These are phyloP conservation scores for Geranium rotundifolium DNA, from an alignment of 345 rosid genomes.

Conservation along the genomic window DNA sequence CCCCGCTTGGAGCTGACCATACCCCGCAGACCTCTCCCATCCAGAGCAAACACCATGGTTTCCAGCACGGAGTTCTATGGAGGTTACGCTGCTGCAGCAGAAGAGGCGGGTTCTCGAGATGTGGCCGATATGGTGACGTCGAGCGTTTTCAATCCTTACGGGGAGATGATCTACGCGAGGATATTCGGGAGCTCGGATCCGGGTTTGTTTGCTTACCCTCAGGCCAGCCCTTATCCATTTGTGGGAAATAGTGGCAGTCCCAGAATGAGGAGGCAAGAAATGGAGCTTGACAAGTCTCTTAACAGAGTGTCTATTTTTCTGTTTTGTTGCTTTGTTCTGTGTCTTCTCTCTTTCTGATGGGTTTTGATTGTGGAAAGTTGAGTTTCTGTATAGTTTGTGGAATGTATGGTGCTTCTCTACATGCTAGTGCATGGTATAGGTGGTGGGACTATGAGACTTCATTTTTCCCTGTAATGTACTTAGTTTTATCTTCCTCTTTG, in stretches of 20 bases:
- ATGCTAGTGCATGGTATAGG: too few species aligned
- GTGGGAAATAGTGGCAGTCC: slow-evolving; percentile 22
- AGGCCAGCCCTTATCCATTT: slow-evolving; percentile 22
- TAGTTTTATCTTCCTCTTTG: too few species aligned
- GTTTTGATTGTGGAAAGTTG: not conserved
- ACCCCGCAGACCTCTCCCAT: slow-evolving; percentile 56
- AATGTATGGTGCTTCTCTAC: slow-evolving; percentile 4
- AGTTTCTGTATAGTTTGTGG: not conserved
- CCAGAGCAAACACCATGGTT: slow-evolving; percentile 1
- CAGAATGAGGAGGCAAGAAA: slow-evolving; percentile 65
- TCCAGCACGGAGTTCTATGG: not conserved
- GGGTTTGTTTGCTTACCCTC: slow-evolving; percentile 36
- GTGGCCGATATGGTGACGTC: slow-evolving; percentile 1
- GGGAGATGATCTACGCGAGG: slow-evolving; percentile 45
- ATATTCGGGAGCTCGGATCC: slow-evolving; percentile 37
- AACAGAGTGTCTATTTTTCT: slow-evolving; percentile 67
- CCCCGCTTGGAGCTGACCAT: slow-evolving; percentile 20
- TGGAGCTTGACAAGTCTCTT: slow-evolving; percentile 57
- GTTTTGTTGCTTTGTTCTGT: slow-evolving; percentile 57
- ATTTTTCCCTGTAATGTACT: too few species aligned
- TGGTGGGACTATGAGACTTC: too few species aligned
- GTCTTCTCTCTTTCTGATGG: slow-evolving; percentile 61
- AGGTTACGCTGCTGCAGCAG: not conserved
- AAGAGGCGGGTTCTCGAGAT: not conserved
- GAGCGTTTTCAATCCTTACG: not conserved